Evolutionary conservation across 2,329 filamentous ascomycete genomes (phyloP).

Genomic region (Colletotrichum musicola): DNA sequence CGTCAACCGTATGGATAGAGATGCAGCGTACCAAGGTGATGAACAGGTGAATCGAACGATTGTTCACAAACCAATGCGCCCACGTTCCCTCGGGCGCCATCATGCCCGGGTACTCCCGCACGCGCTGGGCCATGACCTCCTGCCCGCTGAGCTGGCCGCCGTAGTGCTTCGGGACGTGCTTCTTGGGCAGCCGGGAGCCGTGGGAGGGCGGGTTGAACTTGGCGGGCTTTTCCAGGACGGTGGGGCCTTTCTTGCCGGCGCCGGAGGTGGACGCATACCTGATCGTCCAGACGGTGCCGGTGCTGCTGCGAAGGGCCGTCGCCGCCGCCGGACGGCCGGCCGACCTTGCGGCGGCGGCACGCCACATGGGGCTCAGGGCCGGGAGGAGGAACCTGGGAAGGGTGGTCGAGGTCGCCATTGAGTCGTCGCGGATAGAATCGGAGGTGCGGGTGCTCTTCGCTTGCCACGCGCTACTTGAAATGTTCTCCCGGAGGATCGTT

Average conservation of each 20-base stretch:
- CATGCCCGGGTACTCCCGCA: slow-evolving; percentile 86
- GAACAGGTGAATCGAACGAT: slow-evolving; percentile 79
- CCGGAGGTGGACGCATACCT: slow-evolving; percentile 48
- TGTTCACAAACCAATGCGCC: slow-evolving; percentile 87
- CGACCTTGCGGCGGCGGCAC: slow-evolving; percentile 44
- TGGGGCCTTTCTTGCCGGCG: slow-evolving; percentile 62
- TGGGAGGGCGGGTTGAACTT: slow-evolving; percentile 95
- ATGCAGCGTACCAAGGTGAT: slow-evolving; percentile 81
- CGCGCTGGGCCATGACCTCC: slow-evolving; percentile 75
- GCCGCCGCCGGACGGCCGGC: slow-evolving; percentile 43
- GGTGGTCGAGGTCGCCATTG: slow-evolving; percentile 60
- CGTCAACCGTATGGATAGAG: not conserved
- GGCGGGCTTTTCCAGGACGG: slow-evolving; percentile 86
- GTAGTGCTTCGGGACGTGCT: slow-evolving; percentile 74
- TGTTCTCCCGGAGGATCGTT: slow-evolving; percentile 8
- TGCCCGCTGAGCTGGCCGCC: slow-evolving; percentile 77
- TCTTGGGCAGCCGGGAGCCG: slow-evolving; percentile 74
- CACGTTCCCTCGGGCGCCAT: slow-evolving; percentile 87
- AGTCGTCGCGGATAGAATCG: slow-evolving; percentile 21
- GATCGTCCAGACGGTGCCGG: slow-evolving; percentile 41
- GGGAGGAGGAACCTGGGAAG: slow-evolving; percentile 79
- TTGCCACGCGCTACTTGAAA: not conserved
- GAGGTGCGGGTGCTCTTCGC: not conserved
- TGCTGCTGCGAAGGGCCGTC: slow-evolving; percentile 20
- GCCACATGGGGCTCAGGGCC: slow-evolving; percentile 69